These are phyloP conservation scores for Aspergillus wentii DNA, from an alignment of 495 filamentous ascomycete genomes.

Conservation along the genomic window DNA sequence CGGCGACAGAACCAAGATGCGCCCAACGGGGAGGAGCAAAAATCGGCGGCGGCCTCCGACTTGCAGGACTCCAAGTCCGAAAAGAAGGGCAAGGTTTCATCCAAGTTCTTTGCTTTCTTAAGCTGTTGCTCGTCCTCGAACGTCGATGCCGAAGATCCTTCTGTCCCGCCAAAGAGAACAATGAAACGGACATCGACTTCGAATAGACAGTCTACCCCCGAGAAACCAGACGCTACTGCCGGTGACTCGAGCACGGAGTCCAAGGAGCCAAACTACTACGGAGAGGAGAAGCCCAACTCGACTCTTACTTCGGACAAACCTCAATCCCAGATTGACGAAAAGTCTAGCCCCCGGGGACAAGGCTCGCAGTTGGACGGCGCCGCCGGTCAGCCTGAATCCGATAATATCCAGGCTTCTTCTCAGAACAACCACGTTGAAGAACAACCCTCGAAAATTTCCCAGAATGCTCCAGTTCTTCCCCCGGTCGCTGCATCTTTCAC, in stretches of 20 bases:
- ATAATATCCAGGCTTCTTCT: slow-evolving; percentile 1
- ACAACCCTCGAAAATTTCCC: neutral
- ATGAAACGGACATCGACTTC: slow-evolving; percentile 47
- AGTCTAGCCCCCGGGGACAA: slow-evolving; percentile 13
- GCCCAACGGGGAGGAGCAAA: slow-evolving; percentile 33
- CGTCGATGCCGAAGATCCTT: slow-evolving; percentile 52
- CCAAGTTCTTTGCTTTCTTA: slow-evolving; percentile 64
- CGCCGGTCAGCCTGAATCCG: slow-evolving; percentile 12
- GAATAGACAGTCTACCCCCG: slow-evolving; percentile 50
- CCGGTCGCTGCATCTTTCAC: neutral
- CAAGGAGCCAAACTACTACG: slow-evolving; percentile 40
- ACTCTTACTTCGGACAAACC: slow-evolving; percentile 30
- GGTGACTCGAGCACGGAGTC: slow-evolving; percentile 54
- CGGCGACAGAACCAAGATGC: slow-evolving; percentile 39
- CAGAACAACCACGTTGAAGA: slow-evolving; percentile 7
- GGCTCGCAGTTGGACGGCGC: slow-evolving; percentile 23
- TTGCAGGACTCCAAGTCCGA: slow-evolving; percentile 42
- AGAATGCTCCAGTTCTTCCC: neutral
- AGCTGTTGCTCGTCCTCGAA: slow-evolving; percentile 76
- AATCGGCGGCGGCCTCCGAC: slow-evolving; percentile 22
- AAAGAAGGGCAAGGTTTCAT: slow-evolving; percentile 50
- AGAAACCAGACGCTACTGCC: slow-evolving; percentile 45
- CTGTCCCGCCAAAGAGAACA: slow-evolving; percentile 64
- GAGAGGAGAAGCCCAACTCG: slow-evolving; percentile 47
- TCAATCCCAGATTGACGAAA: slow-evolving; percentile 29